Base-by-base conservation (phyloP, 768 basidiomycete species). In the Rhodosporidiobolus sp. region DNA sequence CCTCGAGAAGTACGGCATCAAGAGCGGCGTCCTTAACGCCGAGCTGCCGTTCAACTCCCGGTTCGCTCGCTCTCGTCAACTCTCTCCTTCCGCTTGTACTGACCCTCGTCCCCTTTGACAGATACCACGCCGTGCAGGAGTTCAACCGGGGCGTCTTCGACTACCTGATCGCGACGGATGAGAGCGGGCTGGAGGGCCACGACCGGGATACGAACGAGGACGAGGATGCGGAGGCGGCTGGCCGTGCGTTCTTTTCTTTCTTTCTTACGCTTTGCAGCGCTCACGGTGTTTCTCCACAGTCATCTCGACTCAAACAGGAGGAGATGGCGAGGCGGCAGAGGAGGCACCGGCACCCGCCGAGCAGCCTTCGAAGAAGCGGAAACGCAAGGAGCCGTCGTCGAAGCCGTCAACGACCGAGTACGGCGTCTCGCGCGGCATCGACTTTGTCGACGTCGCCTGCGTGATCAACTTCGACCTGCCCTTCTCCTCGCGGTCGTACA, bases 401-500 rank as follows among this genome's bases (percentile, higher is more conserved):
- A 78, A n/a, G 46, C 63, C 68, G 63, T 59, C 70, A 68, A 75
- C 7, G 89, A 91, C 79, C 87, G 92, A 95, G 80, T 97, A 94
- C 76, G 93, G 94, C 48, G 91, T 97, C 60, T 92, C 92, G 1
- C 90, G 96, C 57, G 96, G 96, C 5, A 88, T 98, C 69, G 96
- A 99, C 82, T 99, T 99, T 81, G 86, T 97, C 73, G 91, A 96
- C 76, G 96, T 98, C 66, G 88, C 94, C 17, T 97, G 94, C 77
- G 95, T 99, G 6, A 86, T 99, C 80, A 99, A 99, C 83, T 99
- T 98, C 81, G 96, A 99, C 81, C 85, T 98, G n/a, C 96, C 96
- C 1, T 84, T 87, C 1, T 89, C 92, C 0, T 86, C 91, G 8
- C 88, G 88, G 26, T 86, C 93, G 20, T 99, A 99, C 79, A 94